phyloP scores from a whole-genome alignment of 129 eudicot species.

The Dittrichia graveolens region DNA sequence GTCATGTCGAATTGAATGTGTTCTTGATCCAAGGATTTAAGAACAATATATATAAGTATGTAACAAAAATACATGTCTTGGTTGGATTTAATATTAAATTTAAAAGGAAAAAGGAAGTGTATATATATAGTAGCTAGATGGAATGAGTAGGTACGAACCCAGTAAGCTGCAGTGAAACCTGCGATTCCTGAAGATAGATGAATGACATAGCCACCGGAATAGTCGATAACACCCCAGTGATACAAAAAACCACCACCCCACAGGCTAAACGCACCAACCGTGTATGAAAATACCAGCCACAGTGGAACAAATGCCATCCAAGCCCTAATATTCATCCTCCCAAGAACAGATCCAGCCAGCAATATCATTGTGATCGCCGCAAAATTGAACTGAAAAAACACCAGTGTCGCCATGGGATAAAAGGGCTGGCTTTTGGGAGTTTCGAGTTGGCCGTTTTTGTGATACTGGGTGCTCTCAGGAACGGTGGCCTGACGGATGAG shows the following conservation, averaged over 20 bases:
- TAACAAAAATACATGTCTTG: too few species aligned
- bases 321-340: slow-evolving; percentile 73
- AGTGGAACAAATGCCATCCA: slow-evolving; percentile 91
- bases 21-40: too few species aligned
- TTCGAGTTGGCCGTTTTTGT: slow-evolving; percentile 38
- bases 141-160: slow-evolving; percentile 40
- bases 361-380: slow-evolving; percentile 68
- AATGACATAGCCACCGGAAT: slow-evolving; percentile 80
- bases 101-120: neutral
- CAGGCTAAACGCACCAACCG: slow-evolving; percentile 70
- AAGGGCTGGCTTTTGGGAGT: slow-evolving; percentile 43
- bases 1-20: too few species aligned
- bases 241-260: slow-evolving; percentile 85
- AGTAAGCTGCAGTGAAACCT: slow-evolving; percentile 75
- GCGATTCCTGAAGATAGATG: slow-evolving; percentile 72
- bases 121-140: neutral
- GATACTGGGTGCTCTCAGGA: slow-evolving; percentile 51
- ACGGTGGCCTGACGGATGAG: slow-evolving; percentile 49
- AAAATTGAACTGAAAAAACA: slow-evolving; percentile 70
- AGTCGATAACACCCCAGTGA: slow-evolving; percentile 85
- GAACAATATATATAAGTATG: too few species aligned
- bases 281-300: slow-evolving; percentile 71
- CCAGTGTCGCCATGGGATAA: slow-evolving; percentile 65
- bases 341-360: slow-evolving; percentile 72
- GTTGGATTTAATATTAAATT: too few species aligned